Conservation (phyloP, 495 filamentous ascomycete species). For the Daldinia loculata region DNA sequence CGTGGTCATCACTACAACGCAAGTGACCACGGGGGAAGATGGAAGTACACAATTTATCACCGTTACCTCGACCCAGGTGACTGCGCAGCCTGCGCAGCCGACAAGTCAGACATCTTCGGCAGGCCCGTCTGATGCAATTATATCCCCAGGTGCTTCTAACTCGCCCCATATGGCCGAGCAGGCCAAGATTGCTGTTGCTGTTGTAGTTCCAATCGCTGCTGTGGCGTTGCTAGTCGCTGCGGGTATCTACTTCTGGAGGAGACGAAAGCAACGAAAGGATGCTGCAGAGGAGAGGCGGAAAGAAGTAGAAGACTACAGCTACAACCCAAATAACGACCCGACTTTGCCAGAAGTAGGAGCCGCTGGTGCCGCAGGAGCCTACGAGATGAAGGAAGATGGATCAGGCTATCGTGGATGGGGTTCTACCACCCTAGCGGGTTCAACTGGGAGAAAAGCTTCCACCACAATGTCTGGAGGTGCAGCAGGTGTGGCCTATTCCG, state of each 20-base stretch:
- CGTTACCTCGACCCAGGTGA: constrained; percentile 41
- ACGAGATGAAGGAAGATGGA: constrained; percentile 74
- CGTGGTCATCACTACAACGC: constrained; percentile 41
- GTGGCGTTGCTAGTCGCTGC: constrained; percentile 82
- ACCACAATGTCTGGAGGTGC: constrained; percentile 87
- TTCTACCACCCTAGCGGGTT: constrained; percentile 72
- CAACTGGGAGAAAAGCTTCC: constrained; percentile 81
- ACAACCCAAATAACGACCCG: constrained; percentile 94
- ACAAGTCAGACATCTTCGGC: constrained; percentile 40
- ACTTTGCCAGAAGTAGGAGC: constrained; percentile 71
- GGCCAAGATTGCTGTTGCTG: constrained; percentile 87
- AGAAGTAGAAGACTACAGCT: constrained; percentile 95
- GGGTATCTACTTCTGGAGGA: constrained; percentile 85
- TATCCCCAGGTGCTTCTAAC: constrained; percentile 45
- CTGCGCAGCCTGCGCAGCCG: constrained; percentile 16
- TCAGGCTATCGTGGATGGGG: constrained; percentile 96
- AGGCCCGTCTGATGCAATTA: constrained; percentile 39
- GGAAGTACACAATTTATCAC: constrained; percentile 38
- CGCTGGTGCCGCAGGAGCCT: constrained; percentile 61
- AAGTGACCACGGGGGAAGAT: constrained; percentile 30
- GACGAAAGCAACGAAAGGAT: constrained; percentile 81
- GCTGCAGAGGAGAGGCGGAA: constrained; percentile 89
- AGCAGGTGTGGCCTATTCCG: constrained; percentile 72
- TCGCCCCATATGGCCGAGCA: constrained; percentile 61
- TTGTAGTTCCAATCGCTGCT: constrained; percentile 89